Base-by-base conservation (phyloP, 805 yeast species). In the Barnettozyma sp. region DNA sequence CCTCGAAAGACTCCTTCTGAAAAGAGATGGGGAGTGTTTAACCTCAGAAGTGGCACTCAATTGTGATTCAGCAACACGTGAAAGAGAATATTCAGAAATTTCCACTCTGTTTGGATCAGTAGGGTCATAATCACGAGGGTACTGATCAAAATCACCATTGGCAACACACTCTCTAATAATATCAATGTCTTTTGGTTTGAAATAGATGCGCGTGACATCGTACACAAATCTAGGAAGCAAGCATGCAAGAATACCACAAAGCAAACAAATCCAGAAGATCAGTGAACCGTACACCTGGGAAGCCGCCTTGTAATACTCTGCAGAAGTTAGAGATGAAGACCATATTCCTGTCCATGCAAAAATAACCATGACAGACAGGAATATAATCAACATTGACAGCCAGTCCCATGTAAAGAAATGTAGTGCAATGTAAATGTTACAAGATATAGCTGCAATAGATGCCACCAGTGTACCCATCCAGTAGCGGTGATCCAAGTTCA, bases 391-490 rank as follows among this genome's bases (percentile, higher is more conserved):
- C 10, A 66, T 50, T 5, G 82, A 70, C 30, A 80, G 62, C 85
- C 86, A 82, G 59, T 83, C 94, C 94, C 94, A 83, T 52, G 86
- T 69, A 52, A 71, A 72, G 53, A 80, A 84, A 48, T 78, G 86
- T 43, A 78, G 55, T 45, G 78, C 52, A 38, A 82, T 70, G 54
- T 78, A 81, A 4, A 71, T 41, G 51, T 83, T 78, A 61, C 88
- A 80, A 1, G 88, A 57, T 17, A 77, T 63, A 33, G 75, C 79
- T 4, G 87, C 70, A 48, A 82, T 78, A 20, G 77, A 65, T 1
- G 83, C 76, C 36, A 79, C 85, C 33, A 71, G 60, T 0, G 75
- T 64, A 53, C 92, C 94, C 41, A 83, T 69, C 68, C 75, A 73
- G 52, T 71, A 83, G 51, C 94, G 69, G 55, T 82, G 92, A 49